Conservation (phyloP, 306 rosid species). For the Inga laurina region DNA sequence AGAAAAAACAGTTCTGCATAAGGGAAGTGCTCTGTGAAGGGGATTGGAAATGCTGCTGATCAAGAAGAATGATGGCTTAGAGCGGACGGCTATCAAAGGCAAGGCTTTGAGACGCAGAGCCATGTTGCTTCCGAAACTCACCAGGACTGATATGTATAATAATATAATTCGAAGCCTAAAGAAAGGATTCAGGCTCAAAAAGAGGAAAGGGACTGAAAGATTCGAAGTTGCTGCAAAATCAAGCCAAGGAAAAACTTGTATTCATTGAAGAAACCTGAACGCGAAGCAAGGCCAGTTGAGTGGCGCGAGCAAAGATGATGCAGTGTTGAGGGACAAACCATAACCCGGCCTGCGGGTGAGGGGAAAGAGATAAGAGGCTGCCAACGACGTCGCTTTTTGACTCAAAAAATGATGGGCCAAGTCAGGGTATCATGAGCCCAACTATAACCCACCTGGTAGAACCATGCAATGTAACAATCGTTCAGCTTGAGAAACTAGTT, state of each 20-base stretch:
- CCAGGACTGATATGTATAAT: not conserved
- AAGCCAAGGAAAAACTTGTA: not conserved
- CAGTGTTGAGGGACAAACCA: not conserved
- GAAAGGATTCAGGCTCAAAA: constrained; percentile 1
- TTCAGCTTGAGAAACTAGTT: too few relatives aligned
- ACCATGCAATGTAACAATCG: too few relatives aligned
- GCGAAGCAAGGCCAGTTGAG: not conserved
- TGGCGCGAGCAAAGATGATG: not conserved
- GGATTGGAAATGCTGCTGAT: constrained; percentile 36
- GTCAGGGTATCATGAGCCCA: not conserved
- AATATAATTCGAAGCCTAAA: not conserved
- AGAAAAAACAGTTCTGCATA: constrained; percentile 36
- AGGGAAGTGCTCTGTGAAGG: constrained; percentile 29
- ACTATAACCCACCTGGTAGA: not conserved
- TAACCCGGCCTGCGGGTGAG: not conserved
- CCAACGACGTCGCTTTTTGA: not conserved
- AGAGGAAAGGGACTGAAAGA: not conserved
- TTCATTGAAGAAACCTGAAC: not conserved
- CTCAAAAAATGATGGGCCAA: not conserved
- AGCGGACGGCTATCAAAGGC: constrained; percentile 62
- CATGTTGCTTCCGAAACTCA: constrained; percentile 35
- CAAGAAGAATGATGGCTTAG: constrained; percentile 43
- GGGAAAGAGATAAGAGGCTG: not conserved
- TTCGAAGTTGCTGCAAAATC: constrained; percentile 2
- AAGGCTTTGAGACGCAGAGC: constrained; percentile 54